Conservation (phyloP, 768 basidiomycete genomes). For the Cystobasidium ongulense region DNA sequence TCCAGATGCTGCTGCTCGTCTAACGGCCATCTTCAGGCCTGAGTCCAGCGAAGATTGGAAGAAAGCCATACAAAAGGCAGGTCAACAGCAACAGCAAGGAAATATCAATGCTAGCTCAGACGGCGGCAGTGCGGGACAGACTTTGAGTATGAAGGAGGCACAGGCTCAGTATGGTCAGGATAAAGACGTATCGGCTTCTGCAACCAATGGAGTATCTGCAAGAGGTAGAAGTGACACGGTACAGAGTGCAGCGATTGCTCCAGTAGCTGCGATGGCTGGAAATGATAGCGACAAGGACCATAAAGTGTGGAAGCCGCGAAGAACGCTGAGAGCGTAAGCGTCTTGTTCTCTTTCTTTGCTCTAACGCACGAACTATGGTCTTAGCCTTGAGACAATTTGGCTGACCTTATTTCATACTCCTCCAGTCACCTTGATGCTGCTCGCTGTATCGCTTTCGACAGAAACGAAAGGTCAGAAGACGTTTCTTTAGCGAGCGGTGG, state of each 20-base stretch:
- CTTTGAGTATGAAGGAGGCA: neutral
- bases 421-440: conserved; percentile 85
- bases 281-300: conserved; percentile 49
- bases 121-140: conserved; percentile 42
- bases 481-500: conserved; percentile 83
- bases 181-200: neutral
- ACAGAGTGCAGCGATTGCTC: conserved; percentile 17
- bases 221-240: conserved; percentile 54
- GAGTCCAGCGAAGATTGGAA: conserved; percentile 79
- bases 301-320: conserved; percentile 72
- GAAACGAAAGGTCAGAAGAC: conserved; percentile 46
- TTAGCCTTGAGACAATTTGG: neutral
- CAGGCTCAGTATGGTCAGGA: neutral
- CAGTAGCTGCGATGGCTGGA: neutral
- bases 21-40: conserved; percentile 68
- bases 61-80: conserved; percentile 38
- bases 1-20: conserved; percentile 20
- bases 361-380: neutral
- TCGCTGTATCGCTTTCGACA: conserved; percentile 73
- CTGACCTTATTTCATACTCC: conserved; percentile 67
- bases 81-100: neutral
- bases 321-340: conserved; percentile 79
- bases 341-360: neutral
- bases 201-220: conserved; percentile 56
- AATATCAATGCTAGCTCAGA: conserved; percentile 22